Evolutionary conservation across 2,329 filamentous ascomycete species (phyloP), one percentile per base, ranked within the genome.

Genomic region (Colletotrichum tabaci): DNA sequence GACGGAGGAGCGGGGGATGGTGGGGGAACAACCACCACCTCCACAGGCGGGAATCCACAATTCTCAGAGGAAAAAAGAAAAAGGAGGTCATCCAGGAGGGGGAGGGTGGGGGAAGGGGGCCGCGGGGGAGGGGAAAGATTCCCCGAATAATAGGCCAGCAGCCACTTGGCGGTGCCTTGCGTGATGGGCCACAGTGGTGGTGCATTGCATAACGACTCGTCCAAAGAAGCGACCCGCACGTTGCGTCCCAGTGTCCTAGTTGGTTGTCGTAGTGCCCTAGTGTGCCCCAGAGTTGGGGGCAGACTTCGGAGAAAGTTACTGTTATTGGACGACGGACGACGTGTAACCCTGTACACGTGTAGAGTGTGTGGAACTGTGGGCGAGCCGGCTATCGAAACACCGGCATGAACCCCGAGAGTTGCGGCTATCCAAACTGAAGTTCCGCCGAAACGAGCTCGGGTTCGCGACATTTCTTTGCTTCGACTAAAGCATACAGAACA

Each of bases 1-100:
- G 60, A 58, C 66, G 61, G 66, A 65, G 66, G 30, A 38, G 49
- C 35, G 60, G 46, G 60, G 66, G 44, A 69, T 65, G 53, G 61
- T 64, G 66, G 66, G 60, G 66, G 38, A 58, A 44, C 49, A 23
- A 23, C 46, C 35, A 44, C 16, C 60, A 21, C 44, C 35, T 61
- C 58, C 58, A 47, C 58, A 49, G 9, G 30, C 30, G 8, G 16
- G 26, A 55, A 21, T 55, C 30, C 52, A 55, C 52, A 38, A 55
- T 35, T 35, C 8, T 35, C 30, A 35, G 10, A 35, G 9, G 8
- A 35, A 35, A 8, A 35, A 8, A 9, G 9, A 2, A 35, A 42
- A 61, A 40, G 10, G 21, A 60, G 21, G 38, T 9, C 55, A 44
- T 57, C 55, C 30, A 35, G 30, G 30, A 35, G 30, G 12, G 3